These are phyloP conservation scores for Fusarium annulatum DNA, from an alignment of 2,329 filamentous ascomycete species.

Conservation along the genomic window DNA sequence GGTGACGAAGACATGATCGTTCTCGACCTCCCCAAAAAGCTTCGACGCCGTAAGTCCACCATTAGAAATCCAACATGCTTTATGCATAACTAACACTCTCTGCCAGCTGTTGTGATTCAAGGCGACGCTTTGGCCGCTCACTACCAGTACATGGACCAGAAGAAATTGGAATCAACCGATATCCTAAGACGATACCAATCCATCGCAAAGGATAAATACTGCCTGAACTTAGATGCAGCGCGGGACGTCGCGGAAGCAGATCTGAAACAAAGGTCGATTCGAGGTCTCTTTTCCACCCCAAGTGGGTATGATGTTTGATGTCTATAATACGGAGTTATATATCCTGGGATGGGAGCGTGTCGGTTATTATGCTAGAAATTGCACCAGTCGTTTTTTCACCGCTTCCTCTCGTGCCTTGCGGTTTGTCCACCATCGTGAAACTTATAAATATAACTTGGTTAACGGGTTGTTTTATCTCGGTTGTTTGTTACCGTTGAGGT, in stretches of 20 bases:
- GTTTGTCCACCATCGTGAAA: background rate
- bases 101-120: slow-evolving; percentile 25
- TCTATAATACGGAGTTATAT: slow-evolving; percentile 3
- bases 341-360: background rate
- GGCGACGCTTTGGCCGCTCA: slow-evolving; percentile 29
- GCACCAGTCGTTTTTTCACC: background rate
- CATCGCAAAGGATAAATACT: slow-evolving; percentile 26
- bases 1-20: slow-evolving; percentile 27
- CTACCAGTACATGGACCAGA: slow-evolving; percentile 32
- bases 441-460: background rate
- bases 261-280: slow-evolving; percentile 4
- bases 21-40: slow-evolving; percentile 20
- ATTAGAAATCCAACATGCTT: accelerated
- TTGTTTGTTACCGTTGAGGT: background rate
- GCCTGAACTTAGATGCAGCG: background rate
- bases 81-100: background rate
- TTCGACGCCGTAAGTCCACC: slow-evolving; percentile 27
- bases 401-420: background rate
- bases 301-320: background rate
- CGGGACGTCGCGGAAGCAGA: background rate
- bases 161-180: slow-evolving; percentile 5
- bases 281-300: background rate
- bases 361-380: background rate
- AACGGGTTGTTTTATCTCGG: background rate
- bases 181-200: slow-evolving; percentile 27